Conservation (phyloP, 495 filamentous ascomycete genomes). For the Podospora didyma region DNA sequence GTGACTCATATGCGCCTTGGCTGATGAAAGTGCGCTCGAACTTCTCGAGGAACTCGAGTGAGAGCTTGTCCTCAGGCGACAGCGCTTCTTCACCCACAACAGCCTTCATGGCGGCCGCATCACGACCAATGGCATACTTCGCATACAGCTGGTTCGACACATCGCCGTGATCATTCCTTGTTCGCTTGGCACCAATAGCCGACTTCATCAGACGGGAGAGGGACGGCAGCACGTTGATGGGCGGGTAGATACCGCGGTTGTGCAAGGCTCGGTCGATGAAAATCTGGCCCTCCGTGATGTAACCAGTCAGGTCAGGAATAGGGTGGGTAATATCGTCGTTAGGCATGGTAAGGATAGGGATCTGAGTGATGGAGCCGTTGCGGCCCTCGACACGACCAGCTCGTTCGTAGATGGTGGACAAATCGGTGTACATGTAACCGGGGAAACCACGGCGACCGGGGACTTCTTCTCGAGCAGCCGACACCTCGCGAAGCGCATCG, state of each 20-base stretch:
- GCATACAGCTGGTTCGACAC: slow-evolving; percentile 99
- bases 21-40: slow-evolving; percentile 92
- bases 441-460: slow-evolving; percentile 99
- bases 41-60: slow-evolving; percentile 96
- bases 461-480: slow-evolving; percentile 97
- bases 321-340: slow-evolving; percentile 99
- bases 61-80: slow-evolving; percentile 93
- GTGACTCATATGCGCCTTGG: slow-evolving; percentile 87
- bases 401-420: slow-evolving; percentile 99
- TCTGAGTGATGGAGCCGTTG: slow-evolving; percentile 98
- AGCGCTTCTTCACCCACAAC: slow-evolving; percentile 98
- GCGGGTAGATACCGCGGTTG: slow-evolving; percentile 97
- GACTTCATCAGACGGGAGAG: slow-evolving; percentile 99
- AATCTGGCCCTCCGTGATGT: slow-evolving; percentile 99
- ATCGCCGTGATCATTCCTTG: slow-evolving; percentile 92
- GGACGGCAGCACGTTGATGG: slow-evolving; percentile 98
- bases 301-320: slow-evolving; percentile 97
- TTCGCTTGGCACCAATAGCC: slow-evolving; percentile 94
- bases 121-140: slow-evolving; percentile 98
- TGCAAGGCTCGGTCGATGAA: slow-evolving; percentile 91
- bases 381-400: slow-evolving; percentile 96
- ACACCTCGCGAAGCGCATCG: slow-evolving; percentile 97
- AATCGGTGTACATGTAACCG: slow-evolving; percentile 99
- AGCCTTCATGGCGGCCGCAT: slow-evolving; percentile 98
- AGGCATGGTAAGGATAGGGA: slow-evolving; percentile 98